Evolutionary conservation across 2,329 filamentous ascomycete genomes (phyloP).

Genomic region (Cordyceps fumosorosea): DNA sequence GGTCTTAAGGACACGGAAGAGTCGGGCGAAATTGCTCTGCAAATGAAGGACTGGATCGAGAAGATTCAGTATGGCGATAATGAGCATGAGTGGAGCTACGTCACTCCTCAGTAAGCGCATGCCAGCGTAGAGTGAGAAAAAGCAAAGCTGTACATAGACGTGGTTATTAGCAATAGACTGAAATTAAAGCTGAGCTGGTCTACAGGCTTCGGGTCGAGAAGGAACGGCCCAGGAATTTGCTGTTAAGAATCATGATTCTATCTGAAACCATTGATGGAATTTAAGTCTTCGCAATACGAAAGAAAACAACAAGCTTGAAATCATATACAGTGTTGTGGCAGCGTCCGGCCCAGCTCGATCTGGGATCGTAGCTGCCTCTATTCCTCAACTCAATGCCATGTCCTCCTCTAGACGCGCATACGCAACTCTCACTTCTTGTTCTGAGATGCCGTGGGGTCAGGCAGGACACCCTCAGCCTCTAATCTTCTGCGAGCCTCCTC

Average conservation of each 20-base stretch:
- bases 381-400: conserved; percentile 8
- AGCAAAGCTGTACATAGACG: conserved; percentile 13
- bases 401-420: neutral
- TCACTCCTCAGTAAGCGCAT: conserved; percentile 23
- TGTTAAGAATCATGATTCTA: conserved; percentile 15
- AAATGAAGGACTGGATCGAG: conserved; percentile 97
- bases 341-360: conserved; percentile 12
- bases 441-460: conserved; percentile 57
- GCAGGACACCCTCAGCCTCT: conserved; percentile 89
- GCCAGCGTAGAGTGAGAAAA: conserved; percentile 13
- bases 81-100: conserved; percentile 82
- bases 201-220: neutral
- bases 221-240: neutral
- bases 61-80: conserved; percentile 91
- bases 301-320: conserved; percentile 23
- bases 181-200: neutral
- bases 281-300: conserved; percentile 20
- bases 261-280: conserved; percentile 24
- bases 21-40: conserved; percentile 75
- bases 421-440: conserved; percentile 44
- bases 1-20: conserved; percentile 76
- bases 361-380: conserved; percentile 7
- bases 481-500: conserved; percentile 93
- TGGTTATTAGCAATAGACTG: conserved; percentile 4
- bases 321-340: conserved; percentile 24